Evolutionary conservation across 768 basidiomycete genomes (phyloP), one percentile per base, ranked within the genome.

Genomic region (Collybiopsis luxurians): DNA sequence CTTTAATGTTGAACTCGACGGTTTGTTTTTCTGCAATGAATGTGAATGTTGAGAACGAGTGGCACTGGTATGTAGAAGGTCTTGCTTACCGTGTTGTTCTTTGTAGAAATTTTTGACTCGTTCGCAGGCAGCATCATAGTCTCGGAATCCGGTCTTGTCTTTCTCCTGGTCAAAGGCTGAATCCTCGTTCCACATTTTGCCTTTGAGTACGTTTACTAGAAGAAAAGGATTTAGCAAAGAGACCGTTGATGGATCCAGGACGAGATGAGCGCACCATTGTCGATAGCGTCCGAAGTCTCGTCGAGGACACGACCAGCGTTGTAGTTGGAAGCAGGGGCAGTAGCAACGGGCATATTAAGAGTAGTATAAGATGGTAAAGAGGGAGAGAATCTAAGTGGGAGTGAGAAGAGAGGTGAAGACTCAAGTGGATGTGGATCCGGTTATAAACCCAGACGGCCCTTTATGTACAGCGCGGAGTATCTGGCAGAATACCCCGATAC

Each of bases 81-180:
- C 13, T 11, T 1, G 39, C 74, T 4, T 46, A 89, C 89, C 86
- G 57, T 91, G 89, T 63, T 91, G 89, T 64, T 89, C 87, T 61
- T 81, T 83, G 71, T 91, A 91, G 64, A 90, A 90, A 3, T 74
- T 71, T 71, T 86, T 89, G 69, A 91, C 89, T 53, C 87, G 85
- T 53, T 89, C 86, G 64, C 89, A 90, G 7, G 89, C 89, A 21
- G 71, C 76, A 42, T 89, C 85, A 64, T 90, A 92, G 69, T 89
- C 79, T 26, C 89, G 81, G 71, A 90, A 92, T 51, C 72, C 64
- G 11, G 77, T 58, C 69, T 90, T 90, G 74, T 91, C 85, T 63
- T 85, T 87, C 0, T 71, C 67, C 19, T 77, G 72, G 66, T 85
- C 85, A 62, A 89, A 84, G 51, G 77, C 68, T 4, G 88, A 79